Evolutionary conservation across 352 stramenopile genomes (phyloP).

Genomic region (Phytophthora sansomeana): DNA sequence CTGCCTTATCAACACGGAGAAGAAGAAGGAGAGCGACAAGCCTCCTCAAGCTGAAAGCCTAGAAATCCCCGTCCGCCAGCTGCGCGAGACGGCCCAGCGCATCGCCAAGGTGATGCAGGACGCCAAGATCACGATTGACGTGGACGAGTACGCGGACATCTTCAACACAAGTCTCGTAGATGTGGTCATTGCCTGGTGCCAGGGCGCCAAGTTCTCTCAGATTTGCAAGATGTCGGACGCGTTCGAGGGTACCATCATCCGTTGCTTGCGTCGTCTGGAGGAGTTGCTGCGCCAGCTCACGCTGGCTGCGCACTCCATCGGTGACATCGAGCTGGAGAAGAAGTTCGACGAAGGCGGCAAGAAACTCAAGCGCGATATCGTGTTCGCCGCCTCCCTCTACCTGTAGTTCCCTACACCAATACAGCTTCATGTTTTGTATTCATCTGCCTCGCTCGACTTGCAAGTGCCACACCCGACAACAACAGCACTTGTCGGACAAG

Average conservation of each 20-base stretch:
- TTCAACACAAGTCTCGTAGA: conserved; percentile 99
- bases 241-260: conserved; percentile 99
- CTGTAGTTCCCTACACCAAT: conserved; percentile 67
- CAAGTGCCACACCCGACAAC: too few relatives aligned
- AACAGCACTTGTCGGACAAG: too few relatives aligned
- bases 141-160: conserved; percentile 97
- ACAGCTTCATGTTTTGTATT: conserved; percentile 12
- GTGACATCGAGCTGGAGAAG: conserved; percentile 96
- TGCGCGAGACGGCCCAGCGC: conserved; percentile 95
- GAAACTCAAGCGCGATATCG: conserved; percentile 99
- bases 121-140: conserved; percentile 94
- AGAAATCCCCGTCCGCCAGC: conserved; percentile 91
- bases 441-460: neutral
- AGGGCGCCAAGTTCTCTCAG: conserved; percentile 99
- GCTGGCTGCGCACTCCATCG: conserved; percentile 96
- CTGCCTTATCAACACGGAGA: conserved; percentile 97
- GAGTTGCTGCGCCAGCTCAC: conserved; percentile 98
- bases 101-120: conserved; percentile 93
- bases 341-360: conserved; percentile 98
- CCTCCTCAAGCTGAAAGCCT: conserved; percentile 82
- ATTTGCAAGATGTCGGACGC: conserved; percentile 98
- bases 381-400: conserved; percentile 99
- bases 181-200: conserved; percentile 97
- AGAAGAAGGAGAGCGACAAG: conserved; percentile 90
- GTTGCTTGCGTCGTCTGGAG: conserved; percentile 96